Percentiles rank a stretch among this genome's conserved stretches.
Conservation (phyloP, 2,329 filamentous ascomycete genomes). For the Botryotinia convoluta region DNA sequence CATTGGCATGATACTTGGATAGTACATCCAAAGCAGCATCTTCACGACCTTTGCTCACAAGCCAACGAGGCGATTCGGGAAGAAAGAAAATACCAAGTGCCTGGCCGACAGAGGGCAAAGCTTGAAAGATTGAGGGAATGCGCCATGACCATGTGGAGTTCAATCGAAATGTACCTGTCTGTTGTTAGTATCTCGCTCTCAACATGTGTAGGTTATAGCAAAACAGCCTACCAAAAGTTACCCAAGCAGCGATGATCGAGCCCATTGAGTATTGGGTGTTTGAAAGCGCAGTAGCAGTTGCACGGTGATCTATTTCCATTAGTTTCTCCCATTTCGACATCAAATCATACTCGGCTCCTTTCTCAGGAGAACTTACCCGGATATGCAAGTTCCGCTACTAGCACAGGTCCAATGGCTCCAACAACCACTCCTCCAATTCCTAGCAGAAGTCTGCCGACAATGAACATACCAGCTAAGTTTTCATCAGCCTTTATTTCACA, state of each 20-base stretch:
- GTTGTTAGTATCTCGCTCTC: not conserved
- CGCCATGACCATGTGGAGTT: conserved; percentile 27
- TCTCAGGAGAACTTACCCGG: not conserved
- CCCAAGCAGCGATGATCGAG: conserved; percentile 43
- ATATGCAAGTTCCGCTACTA: conserved; percentile 21
- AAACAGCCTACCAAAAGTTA: conserved; percentile 37
- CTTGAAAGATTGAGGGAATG: conserved; percentile 25
- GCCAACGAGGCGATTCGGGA: conserved; percentile 60
- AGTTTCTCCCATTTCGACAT: not conserved
- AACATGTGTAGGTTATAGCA: not conserved
- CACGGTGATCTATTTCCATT: conserved; percentile 31
- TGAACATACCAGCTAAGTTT: conserved; percentile 17
- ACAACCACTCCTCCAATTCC: conserved; percentile 23
- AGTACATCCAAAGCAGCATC: conserved; percentile 52
- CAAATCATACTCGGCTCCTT: not conserved
- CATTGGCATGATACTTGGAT: conserved; percentile 54
- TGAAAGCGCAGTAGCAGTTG: conserved; percentile 39
- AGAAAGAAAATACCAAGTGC: conserved; percentile 49
- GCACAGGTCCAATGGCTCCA: conserved; percentile 24
- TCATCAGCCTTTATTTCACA: not conserved
- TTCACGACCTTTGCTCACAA: conserved; percentile 51
- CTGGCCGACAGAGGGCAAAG: conserved; percentile 24
- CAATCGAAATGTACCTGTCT: conserved; percentile 19
- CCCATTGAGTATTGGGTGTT: conserved; percentile 40
- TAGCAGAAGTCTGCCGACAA: conserved; percentile 13